Conservation (phyloP, 2,329 filamentous ascomycete genomes). For the Grosmannia clavigera region DNA sequence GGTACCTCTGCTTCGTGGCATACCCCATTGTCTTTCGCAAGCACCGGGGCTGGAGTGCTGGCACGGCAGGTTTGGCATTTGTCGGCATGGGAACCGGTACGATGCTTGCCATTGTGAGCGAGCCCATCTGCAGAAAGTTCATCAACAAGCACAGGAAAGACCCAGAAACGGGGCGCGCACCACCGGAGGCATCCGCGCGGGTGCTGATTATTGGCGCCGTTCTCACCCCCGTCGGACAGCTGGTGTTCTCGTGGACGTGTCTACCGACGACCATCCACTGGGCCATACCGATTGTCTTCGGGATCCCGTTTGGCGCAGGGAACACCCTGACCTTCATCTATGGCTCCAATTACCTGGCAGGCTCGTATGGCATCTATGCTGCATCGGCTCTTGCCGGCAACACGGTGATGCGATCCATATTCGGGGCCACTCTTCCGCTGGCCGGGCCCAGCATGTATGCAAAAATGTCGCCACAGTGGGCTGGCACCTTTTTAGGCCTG, state of each 20-base stretch:
- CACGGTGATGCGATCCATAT: conserved; percentile 52
- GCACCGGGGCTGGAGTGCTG: conserved; percentile 62
- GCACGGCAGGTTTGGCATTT: conserved; percentile 66
- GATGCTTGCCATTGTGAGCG: conserved; percentile 46
- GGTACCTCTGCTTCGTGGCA: conserved; percentile 76
- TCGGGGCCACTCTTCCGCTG: conserved; percentile 60
- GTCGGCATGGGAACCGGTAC: conserved; percentile 56
- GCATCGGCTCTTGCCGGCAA: conserved; percentile 68
- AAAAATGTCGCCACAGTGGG: conserved; percentile 57
- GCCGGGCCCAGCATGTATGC: conserved; percentile 60
- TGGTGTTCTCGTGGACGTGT: conserved; percentile 83
- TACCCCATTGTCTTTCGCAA: conserved; percentile 75
- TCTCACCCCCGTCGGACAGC: conserved; percentile 62
- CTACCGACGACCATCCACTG: conserved; percentile 67
- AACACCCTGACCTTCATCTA: conserved; percentile 71
- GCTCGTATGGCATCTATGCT: conserved; percentile 64
- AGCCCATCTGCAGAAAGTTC: conserved; percentile 62
- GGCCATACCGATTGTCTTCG: conserved; percentile 62
- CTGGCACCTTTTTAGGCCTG: conserved; percentile 57
- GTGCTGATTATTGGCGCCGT: conserved; percentile 69
- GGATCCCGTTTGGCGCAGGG: conserved; percentile 63
- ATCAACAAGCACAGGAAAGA: conserved; percentile 68
- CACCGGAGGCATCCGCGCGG: conserved; percentile 70
- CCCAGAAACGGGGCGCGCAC: conserved; percentile 57
- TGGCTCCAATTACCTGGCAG: conserved; percentile 61